Evolutionary conservation across 208 protist genomes (phyloP), one percentile per base, ranked within the genome.

Genomic region (Trypanosoma mega): DNA sequence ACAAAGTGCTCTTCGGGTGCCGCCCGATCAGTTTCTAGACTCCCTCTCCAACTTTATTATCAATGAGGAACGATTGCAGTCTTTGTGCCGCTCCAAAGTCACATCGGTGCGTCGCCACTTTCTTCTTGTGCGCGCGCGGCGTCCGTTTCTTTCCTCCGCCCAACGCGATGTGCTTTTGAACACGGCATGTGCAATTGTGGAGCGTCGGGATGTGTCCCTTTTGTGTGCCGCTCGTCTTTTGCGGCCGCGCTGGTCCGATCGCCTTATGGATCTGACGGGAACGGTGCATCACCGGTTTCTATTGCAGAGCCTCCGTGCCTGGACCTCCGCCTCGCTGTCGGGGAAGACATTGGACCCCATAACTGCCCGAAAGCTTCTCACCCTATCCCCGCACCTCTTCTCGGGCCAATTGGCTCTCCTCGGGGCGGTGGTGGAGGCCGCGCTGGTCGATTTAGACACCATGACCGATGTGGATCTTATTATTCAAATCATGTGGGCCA

Each of bases 401-500:
- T 34, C 29, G 11, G 55, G 50, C 3, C 44, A 59, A 3, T 45
- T 62, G 21, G 50, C 72, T 9, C 58, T 88, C 16, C 69, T 80
- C 14, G 78, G 82, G 6, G 58, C 74, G n/a, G 64, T 88, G n/a
- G 86, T 76, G 12, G 39, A 56, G 24, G 56, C 49, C 11, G 77
- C 77, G 8, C 68, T 80, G 9, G n/a, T 45, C 7, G 86, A 88
- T 49, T 11, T 78, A 1, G 44, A 61, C 3, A 56, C 24, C 0
- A 36, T 82, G 7, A 44, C 52, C 16, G 31, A 74, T 18, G 62
- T 78, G 5, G 80, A 90, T 33, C 59, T 48, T 0, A 34, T 93
- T 7, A 84, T 93, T 47, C 21, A 63, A 20, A 51, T 90, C n/a
- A 78, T 93, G 82, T 87, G 78, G 77, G 31, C 78, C 14, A 74